Evolutionary conservation across 768 basidiomycete species (phyloP).

Genomic region (Podaxis pistillaris): DNA sequence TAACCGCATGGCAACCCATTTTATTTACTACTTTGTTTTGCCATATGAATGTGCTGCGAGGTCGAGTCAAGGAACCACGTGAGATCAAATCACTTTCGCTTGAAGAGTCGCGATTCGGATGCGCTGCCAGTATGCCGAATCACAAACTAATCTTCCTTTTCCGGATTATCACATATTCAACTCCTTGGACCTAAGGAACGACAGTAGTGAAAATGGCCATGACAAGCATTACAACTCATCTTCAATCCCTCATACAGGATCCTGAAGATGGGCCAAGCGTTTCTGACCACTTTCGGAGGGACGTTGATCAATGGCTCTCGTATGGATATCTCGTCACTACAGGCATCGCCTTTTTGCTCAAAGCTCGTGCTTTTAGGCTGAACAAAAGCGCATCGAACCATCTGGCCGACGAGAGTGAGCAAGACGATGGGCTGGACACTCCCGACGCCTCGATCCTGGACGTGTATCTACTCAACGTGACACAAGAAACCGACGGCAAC

Average conservation of each 20-base stretch:
- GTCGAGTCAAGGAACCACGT: not conserved
- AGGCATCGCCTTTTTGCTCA: too few species aligned
- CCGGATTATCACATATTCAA: not conserved
- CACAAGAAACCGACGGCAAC: not conserved
- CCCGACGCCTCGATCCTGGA: not conserved
- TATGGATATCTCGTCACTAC: not conserved
- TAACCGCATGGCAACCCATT: not conserved
- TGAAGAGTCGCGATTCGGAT: not conserved
- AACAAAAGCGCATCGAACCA: not conserved
- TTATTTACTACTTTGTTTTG: not conserved
- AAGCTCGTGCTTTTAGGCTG: not conserved
- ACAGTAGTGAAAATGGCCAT: not conserved
- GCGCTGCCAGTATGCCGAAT: not conserved
- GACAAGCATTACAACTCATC: conserved; percentile 1
- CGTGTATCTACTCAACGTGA: not conserved
- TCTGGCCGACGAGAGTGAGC: not conserved
- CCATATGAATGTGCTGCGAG: not conserved
- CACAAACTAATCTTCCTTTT: not conserved
- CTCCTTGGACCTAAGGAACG: not conserved
- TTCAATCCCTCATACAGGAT: conserved; percentile 6
- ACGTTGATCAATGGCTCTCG: conserved; percentile 12
- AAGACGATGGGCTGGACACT: not conserved
- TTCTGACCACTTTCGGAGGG: conserved; percentile 4
- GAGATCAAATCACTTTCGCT: not conserved
- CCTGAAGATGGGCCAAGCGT: not conserved